Base-by-base conservation (phyloP, 352 stramenopile genomes). In the Globisporangium takayamanum region DNA sequence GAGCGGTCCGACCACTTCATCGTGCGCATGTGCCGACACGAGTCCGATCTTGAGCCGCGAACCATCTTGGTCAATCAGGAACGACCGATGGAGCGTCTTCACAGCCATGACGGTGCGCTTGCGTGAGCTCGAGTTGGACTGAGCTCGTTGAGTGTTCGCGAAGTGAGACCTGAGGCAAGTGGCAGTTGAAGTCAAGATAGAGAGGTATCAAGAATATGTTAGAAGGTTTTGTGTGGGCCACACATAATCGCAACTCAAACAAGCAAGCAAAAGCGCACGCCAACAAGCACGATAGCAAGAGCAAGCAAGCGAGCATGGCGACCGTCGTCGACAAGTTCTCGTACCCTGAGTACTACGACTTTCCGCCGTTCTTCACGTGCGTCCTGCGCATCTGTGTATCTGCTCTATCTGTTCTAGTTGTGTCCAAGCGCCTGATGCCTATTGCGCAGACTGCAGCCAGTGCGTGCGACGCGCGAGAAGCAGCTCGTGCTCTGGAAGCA, bases 281-380 rank as follows among this genome's bases (percentile, higher is more conserved):
- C 22, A 22, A 22, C 22, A 22, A 22, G 22, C 22, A 22, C 22
- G 22, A 22, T 22, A 22, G 22, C 22, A 22, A 22, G 22, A 22
- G 8, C 26, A 22, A 55, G 28, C 18, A 44, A 22, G 7, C 14
- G 37, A 51, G 6, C 33, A 66, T 66, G 46, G 51, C 57, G 71
- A 60, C 63, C 10, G 72, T 78, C 53, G 78, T 80, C 53, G 78
- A 92, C 65, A 84, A 87, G 57, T 94, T 92, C 67, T 72, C 74
- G 54, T 94, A 91, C 67, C 84, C 84, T 4, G 84, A 94, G 63
- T 91, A 91, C 67, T 92, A 91, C 73, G 73, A 92, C 64, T 94
- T 94, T 56, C 84, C 84, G 30, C 84, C 84, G 18, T 94, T 94
- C 63, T 94, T 92, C 69, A 94, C 84, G 76, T 88, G 60, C 62